Evolutionary conservation across 2,329 filamentous ascomycete genomes (phyloP).

Genomic region (Plectosphaerella cucumerina): DNA sequence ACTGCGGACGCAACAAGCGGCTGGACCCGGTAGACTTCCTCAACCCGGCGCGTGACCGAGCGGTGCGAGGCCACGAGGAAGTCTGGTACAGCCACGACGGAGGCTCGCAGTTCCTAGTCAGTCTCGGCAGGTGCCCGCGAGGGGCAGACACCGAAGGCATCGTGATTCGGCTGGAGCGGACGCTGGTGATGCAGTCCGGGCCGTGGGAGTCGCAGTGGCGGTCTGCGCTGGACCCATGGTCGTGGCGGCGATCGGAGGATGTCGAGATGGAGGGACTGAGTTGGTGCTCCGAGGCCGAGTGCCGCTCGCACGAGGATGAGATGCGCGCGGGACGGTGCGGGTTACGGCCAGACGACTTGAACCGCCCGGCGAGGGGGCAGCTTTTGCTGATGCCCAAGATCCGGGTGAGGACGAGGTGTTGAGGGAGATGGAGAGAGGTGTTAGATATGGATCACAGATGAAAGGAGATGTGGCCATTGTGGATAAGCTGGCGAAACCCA

Average conservation of each 20-base stretch:
- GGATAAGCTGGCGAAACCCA: no score
- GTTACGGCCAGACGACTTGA: background rate
- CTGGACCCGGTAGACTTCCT: background rate
- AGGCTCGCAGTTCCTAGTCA: background rate
- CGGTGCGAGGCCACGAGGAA: background rate
- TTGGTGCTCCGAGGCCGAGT: background rate
- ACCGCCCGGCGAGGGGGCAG: background rate
- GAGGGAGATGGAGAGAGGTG: background rate
- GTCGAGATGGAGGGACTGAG: background rate
- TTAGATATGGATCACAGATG: background rate
- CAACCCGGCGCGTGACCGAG: background rate
- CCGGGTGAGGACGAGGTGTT: background rate
- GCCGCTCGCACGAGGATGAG: background rate
- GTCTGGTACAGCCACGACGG: background rate
- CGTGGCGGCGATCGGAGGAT: background rate
- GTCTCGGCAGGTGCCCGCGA: background rate
- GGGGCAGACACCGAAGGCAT: background rate
- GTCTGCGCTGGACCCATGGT: background rate
- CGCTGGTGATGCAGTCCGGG: background rate
- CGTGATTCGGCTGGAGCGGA: background rate
- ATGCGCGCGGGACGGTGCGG: background rate
- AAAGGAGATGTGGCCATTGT: no score
- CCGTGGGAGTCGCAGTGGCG: background rate
- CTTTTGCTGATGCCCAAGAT: background rate
- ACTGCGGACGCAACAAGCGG: background rate